Base-by-base conservation (phyloP, 306 rosid genomes). In the Medicago arabica region DNA sequence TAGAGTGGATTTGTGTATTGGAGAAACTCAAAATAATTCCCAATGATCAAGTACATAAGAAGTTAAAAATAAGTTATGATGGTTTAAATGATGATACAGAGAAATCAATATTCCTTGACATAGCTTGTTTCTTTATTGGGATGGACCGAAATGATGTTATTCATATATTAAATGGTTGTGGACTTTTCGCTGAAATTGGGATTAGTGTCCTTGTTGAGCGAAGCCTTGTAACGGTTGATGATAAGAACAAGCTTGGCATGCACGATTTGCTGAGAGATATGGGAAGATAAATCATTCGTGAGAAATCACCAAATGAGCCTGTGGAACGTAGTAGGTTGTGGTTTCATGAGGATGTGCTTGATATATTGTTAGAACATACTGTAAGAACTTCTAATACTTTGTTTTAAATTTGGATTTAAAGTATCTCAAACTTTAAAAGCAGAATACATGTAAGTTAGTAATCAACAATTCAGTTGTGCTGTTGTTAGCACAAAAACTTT, bases 91-190 rank as follows among this genome's bases (percentile, higher is more conserved):
- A 65, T 65, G 34, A 65, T 17, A 40, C 16, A 1, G 34, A 17
- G 71, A 65, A 41, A 65, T n/a, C 17, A 6, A 65, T 65, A 40
- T 65, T 65, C 36, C 71, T 65, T 65, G 71, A 65, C 51, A 65
- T 65, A 17, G 36, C 53, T 8, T 40, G 31, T 43, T 65, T 40
- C 34, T 65, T 65, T 65, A 65, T 40, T 18, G 71, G 71, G 5
- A 65, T 65, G 71, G 51, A 65, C 4, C 51, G 71, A 18, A 18
- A 10, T 11, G 71, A 65, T 65, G 71, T 65, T 65, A 18, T 40
- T 2, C 16, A 40, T 17, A 40, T 65, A 18, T 40, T 65, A 40
- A 11, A 65, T 17, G 71, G 51, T 0, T 65, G 71, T 65, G 36
- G 34, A 40, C 17, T 39, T 65, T 65, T 40, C 0, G 51, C 71